These are phyloP conservation scores for Omphalotus guepiniiformis DNA, from an alignment of 768 basidiomycete species.

Conservation along the genomic window DNA sequence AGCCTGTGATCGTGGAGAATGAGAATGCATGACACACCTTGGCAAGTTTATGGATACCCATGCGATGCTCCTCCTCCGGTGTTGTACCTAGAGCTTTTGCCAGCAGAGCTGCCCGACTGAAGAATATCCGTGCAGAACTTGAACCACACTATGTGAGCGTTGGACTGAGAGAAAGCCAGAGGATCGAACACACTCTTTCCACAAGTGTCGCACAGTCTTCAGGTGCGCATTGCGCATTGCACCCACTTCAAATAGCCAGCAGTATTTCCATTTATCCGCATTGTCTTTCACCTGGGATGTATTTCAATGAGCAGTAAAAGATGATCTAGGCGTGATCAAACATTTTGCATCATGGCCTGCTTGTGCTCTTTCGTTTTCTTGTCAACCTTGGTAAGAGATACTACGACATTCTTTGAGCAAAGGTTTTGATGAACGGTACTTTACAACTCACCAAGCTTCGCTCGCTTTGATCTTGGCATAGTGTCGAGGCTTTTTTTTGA, in stretches of 20 bases:
- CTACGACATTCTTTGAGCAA: too few species aligned
- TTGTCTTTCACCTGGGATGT: conserved; percentile 66
- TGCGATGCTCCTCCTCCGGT: conserved; percentile 78
- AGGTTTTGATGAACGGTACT: too few species aligned
- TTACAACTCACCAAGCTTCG: conserved; percentile 71
- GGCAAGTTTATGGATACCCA: conserved; percentile 76
- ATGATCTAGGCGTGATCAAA: conserved; percentile 25
- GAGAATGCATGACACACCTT: conserved; percentile 41
- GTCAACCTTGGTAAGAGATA: conserved; percentile 89
- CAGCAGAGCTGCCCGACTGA: conserved; percentile 86
- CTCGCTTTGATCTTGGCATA: conserved; percentile 90
- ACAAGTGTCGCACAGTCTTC: conserved; percentile 88
- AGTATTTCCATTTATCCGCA: conserved; percentile 88
- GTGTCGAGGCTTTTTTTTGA: conserved; percentile 13
- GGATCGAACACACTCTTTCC: conserved; percentile 73
- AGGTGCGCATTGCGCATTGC: conserved; percentile 94
- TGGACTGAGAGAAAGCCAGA: neutral
- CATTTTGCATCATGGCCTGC: conserved; percentile 74
- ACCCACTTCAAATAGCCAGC: conserved; percentile 94
- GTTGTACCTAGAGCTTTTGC: conserved; percentile 91
- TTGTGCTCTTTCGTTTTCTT: conserved; percentile 95
- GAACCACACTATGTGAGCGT: conserved; percentile 4
- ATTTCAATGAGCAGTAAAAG: conserved; percentile 6
- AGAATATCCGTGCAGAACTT: conserved; percentile 88
- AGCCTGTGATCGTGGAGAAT: neutral